Evolutionary conservation across 495 filamentous ascomycete genomes (phyloP).

Genomic region (Neurospora sp.): DNA sequence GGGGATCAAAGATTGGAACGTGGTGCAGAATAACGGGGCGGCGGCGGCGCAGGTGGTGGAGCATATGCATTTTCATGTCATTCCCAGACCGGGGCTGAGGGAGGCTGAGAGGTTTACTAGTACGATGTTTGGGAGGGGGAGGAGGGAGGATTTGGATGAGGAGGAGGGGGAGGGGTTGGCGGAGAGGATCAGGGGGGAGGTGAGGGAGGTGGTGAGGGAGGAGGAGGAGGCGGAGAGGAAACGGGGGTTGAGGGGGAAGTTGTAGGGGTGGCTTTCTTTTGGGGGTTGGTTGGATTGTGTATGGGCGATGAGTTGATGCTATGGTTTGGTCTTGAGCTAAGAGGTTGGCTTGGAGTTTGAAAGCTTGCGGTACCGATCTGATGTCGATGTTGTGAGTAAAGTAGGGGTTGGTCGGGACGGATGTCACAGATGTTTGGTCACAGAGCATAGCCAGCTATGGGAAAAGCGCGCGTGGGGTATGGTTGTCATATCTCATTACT

Average conservation of each 20-base stretch:
- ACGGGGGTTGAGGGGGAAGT: slow-evolving; percentile 37
- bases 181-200: slow-evolving; percentile 45
- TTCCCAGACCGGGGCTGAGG: slow-evolving; percentile 55
- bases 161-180: slow-evolving; percentile 64
- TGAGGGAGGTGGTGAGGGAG: slow-evolving; percentile 44
- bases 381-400: neutral
- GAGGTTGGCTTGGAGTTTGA: neutral
- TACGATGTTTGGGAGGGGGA: slow-evolving; percentile 80
- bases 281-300: neutral
- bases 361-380: neutral
- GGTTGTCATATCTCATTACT: neutral
- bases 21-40: slow-evolving; percentile 89
- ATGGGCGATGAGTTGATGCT: too few species aligned
- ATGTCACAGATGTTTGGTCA: neutral
- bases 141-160: slow-evolving; percentile 76
- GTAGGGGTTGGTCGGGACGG: neutral
- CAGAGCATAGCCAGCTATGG: neutral
- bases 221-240: slow-evolving; percentile 38
- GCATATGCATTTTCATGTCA: slow-evolving; percentile 89
- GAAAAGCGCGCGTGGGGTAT: neutral
- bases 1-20: slow-evolving; percentile 71
- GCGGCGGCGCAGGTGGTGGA: slow-evolving; percentile 83
- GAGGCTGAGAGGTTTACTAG: slow-evolving; percentile 39
- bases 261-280: slow-evolving; percentile 12
- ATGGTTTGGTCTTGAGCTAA: neutral